Evolutionary conservation across 805 yeast species (phyloP).

Genomic region (Metschnikowia cerradonensis): DNA sequence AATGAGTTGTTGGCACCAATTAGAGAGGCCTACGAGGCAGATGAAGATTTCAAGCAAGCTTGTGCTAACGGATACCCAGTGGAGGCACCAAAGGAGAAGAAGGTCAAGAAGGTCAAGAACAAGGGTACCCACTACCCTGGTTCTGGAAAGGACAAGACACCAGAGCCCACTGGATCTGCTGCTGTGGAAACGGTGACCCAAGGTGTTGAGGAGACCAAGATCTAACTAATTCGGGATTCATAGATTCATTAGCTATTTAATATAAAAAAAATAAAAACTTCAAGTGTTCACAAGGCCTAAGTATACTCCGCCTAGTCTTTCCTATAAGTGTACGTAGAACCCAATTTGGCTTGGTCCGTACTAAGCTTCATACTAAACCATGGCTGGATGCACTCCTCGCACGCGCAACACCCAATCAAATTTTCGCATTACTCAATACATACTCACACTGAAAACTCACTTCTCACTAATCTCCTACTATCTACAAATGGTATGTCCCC

Average conservation of each 20-base stretch:
- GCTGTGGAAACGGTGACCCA: neutral
- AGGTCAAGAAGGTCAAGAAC: slow-evolving; percentile 74
- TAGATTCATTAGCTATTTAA: neutral
- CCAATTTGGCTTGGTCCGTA: neutral
- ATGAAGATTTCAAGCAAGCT: slow-evolving; percentile 71
- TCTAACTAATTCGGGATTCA: neutral
- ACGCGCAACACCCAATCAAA: slow-evolving; percentile 13
- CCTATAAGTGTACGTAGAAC: neutral
- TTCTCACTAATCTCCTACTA: slow-evolving; percentile 1
- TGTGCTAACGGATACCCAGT: slow-evolving; percentile 81
- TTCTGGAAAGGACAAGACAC: slow-evolving; percentile 18
- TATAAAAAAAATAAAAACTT: neutral
- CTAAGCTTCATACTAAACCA: neutral
- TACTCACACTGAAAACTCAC: neutral
- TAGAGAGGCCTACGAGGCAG: slow-evolving; percentile 58
- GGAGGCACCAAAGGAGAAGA: slow-evolving; percentile 55
- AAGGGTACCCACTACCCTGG: slow-evolving; percentile 93
- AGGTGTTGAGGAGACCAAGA: neutral
- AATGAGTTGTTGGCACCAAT: slow-evolving; percentile 80
- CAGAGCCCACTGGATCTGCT: neutral
- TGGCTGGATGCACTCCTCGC: slow-evolving; percentile 2
- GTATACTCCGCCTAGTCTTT: neutral
- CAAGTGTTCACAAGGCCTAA: neutral
- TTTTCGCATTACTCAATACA: slow-evolving; percentile 14
- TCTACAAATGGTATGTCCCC: slow-evolving; percentile 16